Conservation (phyloP, 2,329 filamentous ascomycete genomes). For the Fusarium nisikadoi region DNA sequence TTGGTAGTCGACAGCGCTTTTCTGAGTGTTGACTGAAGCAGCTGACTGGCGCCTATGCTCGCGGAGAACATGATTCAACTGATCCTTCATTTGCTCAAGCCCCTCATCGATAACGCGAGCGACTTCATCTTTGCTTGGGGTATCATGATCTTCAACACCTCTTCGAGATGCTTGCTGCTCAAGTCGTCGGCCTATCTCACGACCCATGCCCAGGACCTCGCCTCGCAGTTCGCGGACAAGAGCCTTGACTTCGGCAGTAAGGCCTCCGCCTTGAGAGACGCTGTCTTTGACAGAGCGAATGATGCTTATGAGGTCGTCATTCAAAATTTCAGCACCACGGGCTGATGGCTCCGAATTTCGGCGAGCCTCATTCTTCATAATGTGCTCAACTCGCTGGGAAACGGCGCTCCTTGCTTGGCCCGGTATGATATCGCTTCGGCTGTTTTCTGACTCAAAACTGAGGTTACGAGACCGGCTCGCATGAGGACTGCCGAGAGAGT, state of each 20-base stretch:
- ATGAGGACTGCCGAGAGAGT: slow-evolving; percentile 22
- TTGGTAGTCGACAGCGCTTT: slow-evolving; percentile 75
- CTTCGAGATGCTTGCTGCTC: slow-evolving; percentile 70
- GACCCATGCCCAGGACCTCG: slow-evolving; percentile 93
- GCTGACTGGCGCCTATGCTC: slow-evolving; percentile 78
- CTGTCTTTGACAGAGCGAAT: slow-evolving; percentile 92
- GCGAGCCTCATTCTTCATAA: slow-evolving; percentile 57
- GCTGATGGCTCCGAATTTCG: slow-evolving; percentile 57
- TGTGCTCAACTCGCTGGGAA: slow-evolving; percentile 55
- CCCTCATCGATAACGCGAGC: slow-evolving; percentile 82
- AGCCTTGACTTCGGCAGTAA: slow-evolving; percentile 92
- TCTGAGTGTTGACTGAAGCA: slow-evolving; percentile 69
- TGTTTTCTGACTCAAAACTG: slow-evolving; percentile 56
- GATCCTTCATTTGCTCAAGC: slow-evolving; percentile 82
- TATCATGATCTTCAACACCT: slow-evolving; percentile 58
- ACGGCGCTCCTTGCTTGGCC: slow-evolving; percentile 48
- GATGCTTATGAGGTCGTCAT: slow-evolving; percentile 83
- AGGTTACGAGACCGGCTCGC: slow-evolving; percentile 44
- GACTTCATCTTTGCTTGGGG: slow-evolving; percentile 74
- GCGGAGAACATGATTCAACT: slow-evolving; percentile 82
- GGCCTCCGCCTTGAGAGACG: slow-evolving; percentile 84
- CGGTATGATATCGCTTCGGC: slow-evolving; percentile 49
- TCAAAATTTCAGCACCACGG: slow-evolving; percentile 66
- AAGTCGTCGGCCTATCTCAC: slow-evolving; percentile 86
- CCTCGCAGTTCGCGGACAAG: slow-evolving; percentile 89